Evolutionary conservation across 2,329 filamentous ascomycete genomes (phyloP), one percentile per base, ranked within the genome.

Genomic region (Dactylellina haptotyla): DNA sequence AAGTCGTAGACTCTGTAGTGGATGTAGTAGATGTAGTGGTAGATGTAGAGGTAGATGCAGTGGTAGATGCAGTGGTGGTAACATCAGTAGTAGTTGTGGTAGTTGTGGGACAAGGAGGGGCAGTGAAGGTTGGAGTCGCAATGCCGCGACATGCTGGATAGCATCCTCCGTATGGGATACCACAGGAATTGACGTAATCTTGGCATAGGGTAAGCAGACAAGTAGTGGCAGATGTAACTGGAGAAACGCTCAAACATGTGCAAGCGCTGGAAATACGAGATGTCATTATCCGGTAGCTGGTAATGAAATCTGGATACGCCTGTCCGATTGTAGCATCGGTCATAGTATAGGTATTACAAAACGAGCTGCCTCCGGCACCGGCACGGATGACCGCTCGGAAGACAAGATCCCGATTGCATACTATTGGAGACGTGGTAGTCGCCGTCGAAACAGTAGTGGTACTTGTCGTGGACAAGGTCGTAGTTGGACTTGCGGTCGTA

Each of bases 131-230:
- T 45, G 41, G 41, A 9, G 41, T 45, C 23, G 41, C n/a, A 8
- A 45, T 18, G n/a, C 41, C 41, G 10, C n/a, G 41, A 18, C 41
- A 45, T 18, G 12, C 12, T 10, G 41, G 4, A 10, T n/a, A 12
- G 41, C 41, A 45, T 4, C 14, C n/a, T 4, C 41, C 41, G n/a
- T 45, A 45, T 45, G 41, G 4, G 16, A 18, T 45, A 3, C 41
- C 41, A 18, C 59, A 56, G 16, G 67, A 53, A 26, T 77, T 76
- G 12, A 76, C 53, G 5, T 56, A 45, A 25, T 77, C 76, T n/a
- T 48, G 53, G 37, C 76, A 75, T 30, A 76, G 66, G 30, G 56
- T 41, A 16, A 41, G 65, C n/a, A 18, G 48, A 10, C 58, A 73
- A 57, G 50, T 64, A 20, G 57, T 74, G n/a, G n/a, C n/a, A 8